Evolutionary conservation across 2,329 filamentous ascomycete species (phyloP).

Genomic region (Apiospora koreana): DNA sequence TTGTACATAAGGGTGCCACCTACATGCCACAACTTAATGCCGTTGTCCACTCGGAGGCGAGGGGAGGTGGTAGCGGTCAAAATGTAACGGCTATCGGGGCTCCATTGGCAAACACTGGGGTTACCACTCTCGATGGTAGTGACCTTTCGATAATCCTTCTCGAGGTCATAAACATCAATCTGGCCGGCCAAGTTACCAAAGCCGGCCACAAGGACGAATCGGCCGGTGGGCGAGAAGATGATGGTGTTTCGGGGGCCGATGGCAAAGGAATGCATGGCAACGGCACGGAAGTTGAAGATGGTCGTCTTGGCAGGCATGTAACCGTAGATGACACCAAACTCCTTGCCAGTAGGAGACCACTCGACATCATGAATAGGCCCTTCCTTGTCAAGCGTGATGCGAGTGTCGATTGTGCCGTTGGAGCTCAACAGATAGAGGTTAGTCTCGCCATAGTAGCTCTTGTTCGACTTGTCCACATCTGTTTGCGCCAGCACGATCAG

Average conservation of each 20-base stretch:
- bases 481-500: constrained; percentile 95
- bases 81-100: constrained; percentile 91
- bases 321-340: constrained; percentile 96
- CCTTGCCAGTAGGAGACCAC: constrained; percentile 98
- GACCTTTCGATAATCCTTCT: constrained; percentile 91
- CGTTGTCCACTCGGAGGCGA: constrained; percentile 93
- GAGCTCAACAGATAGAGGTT: constrained; percentile 94
- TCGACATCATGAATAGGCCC: constrained; percentile 96
- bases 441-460: constrained; percentile 99
- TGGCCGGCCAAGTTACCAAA: constrained; percentile 97
- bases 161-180: constrained; percentile 95
- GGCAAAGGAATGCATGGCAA: constrained; percentile 81
- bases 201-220: constrained; percentile 90
- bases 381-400: constrained; percentile 91
- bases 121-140: constrained; percentile 94
- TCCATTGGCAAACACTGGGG: constrained; percentile 96
- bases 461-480: constrained; percentile 96
- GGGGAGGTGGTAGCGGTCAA: constrained; percentile 98
- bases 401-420: constrained; percentile 88
- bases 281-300: constrained; percentile 90
- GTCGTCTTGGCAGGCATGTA: constrained; percentile 99
- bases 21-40: constrained; percentile 93
- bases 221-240: constrained; percentile 87
- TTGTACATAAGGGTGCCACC: constrained; percentile 89
- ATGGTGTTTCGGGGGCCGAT: constrained; percentile 92